phyloP scores from a whole-genome alignment of 2,329 filamentous ascomycete species.

The Cladosporium sp. region DNA sequence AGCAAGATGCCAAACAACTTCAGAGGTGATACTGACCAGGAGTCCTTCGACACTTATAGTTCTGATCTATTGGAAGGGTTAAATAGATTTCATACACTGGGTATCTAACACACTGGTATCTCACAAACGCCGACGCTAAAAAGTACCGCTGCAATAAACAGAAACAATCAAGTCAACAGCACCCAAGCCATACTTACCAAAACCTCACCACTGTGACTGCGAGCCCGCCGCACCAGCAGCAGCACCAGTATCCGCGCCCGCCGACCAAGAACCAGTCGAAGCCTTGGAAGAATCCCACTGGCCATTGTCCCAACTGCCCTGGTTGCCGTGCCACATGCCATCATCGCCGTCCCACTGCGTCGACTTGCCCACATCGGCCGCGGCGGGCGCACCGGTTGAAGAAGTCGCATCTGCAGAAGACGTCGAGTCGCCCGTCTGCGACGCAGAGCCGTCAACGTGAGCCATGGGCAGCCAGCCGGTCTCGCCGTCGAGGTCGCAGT shows the following conservation, averaged over 20 bases:
- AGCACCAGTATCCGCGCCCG: not conserved
- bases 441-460: slow-evolving; percentile 2
- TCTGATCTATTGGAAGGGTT: slow-evolving; percentile 1
- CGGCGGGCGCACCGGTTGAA: not conserved
- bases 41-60: too few relatives aligned
- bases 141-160: slow-evolving; percentile 11
- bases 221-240: not conserved
- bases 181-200: not conserved
- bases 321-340: slow-evolving; percentile 11
- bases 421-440: not conserved
- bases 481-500: slow-evolving; percentile 4
- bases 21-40: too few relatives aligned
- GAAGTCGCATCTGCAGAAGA: not conserved
- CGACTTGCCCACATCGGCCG: not conserved
- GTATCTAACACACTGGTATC: slow-evolving; percentile 8
- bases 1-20: too few relatives aligned
- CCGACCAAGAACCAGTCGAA: not conserved
- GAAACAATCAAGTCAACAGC: not conserved
- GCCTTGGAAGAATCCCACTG: not conserved
- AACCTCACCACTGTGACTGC: slow-evolving; percentile 1
- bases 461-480: slow-evolving; percentile 9
- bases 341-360: slow-evolving; percentile 11
- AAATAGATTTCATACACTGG: slow-evolving; percentile 9
- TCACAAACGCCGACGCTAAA: not conserved
- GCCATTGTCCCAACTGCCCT: slow-evolving; percentile 4